These are phyloP conservation scores for Ascoidea rubescens DNA, from an alignment of 805 yeast species.

Conservation along the genomic window DNA sequence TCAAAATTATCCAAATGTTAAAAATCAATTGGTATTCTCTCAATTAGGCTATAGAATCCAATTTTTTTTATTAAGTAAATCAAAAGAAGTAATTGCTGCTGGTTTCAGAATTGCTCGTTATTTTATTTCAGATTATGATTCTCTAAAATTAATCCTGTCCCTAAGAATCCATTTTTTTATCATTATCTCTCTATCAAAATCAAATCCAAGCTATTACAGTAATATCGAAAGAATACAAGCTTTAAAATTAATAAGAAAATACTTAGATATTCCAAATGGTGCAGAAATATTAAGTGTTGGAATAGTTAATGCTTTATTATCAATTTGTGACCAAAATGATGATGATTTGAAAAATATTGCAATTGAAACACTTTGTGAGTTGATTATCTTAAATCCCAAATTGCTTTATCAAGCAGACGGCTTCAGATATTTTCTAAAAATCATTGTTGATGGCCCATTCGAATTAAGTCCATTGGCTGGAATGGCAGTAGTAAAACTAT, in stretches of 20 bases:
- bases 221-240: constrained; percentile 68
- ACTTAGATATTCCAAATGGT: constrained; percentile 43
- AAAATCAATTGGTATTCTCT: constrained; percentile 47
- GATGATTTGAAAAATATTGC: constrained; percentile 37
- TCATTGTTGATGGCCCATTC: constrained; percentile 39
- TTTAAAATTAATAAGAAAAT: constrained; percentile 49
- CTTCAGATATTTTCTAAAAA: constrained; percentile 26
- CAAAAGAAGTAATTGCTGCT: constrained; percentile 52
- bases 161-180: constrained; percentile 49
- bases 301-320: constrained; percentile 50
- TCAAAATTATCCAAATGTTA: constrained; percentile 41
- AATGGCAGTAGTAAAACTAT: constrained; percentile 35
- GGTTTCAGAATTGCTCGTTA: constrained; percentile 67
- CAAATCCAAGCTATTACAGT: constrained; percentile 16
- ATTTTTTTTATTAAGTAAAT: constrained; percentile 40
- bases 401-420: constrained; percentile 29
- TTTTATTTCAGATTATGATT: constrained; percentile 37
- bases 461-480: constrained; percentile 28
- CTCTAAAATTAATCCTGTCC: constrained; percentile 38
- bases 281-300: constrained; percentile 41
- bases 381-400: constrained; percentile 29
- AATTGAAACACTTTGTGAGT: constrained; percentile 39
- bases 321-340: constrained; percentile 40
- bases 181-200: constrained; percentile 50
- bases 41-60: constrained; percentile 46